phyloP scores from a whole-genome alignment of 371 early-diverging fungal genomes.

The Sporodiniella umbellata region DNA sequence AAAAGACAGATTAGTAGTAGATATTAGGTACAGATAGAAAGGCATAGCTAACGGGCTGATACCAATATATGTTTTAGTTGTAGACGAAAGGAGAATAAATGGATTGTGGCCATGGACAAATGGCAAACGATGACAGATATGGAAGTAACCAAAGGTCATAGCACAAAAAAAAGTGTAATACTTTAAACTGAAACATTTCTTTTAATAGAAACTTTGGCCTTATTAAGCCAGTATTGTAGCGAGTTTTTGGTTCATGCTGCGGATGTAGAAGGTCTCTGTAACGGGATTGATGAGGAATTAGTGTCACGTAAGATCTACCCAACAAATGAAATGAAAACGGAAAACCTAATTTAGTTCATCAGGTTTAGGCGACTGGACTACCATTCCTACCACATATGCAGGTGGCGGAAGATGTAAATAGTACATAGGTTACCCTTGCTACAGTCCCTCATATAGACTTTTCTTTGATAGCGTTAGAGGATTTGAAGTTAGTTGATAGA shows the following conservation, averaged over 20 bases:
- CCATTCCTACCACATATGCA: conserved; percentile 93
- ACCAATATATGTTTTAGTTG: conserved; percentile 57
- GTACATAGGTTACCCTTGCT: background rate
- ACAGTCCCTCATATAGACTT: no score
- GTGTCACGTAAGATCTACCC: conserved; percentile 59
- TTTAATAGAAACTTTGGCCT: conserved; percentile 42
- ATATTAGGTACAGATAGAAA: conserved; percentile 59
- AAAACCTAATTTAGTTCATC: conserved; percentile 1
- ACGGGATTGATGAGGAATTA: conserved; percentile 88
- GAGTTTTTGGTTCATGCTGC: conserved; percentile 97
- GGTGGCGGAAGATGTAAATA: conserved; percentile 84
- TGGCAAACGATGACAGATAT: conserved; percentile 96
- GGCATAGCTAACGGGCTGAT: background rate
- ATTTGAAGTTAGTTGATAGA: conserved; percentile 75
- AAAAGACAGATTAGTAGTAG: conserved; percentile 83
- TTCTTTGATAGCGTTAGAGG: conserved; percentile 50
- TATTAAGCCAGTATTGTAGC: conserved; percentile 77
- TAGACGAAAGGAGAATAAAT: conserved; percentile 65
- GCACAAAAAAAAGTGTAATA: background rate
- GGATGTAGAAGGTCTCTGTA: conserved; percentile 95
- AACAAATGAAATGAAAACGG: background rate
- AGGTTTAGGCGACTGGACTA: conserved; percentile 81
- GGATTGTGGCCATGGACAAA: conserved; percentile 95
- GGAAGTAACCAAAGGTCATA: conserved; percentile 69
- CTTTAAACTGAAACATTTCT: background rate